Evolutionary conservation across 2,329 filamentous ascomycete genomes (phyloP), one percentile per base, ranked within the genome.

Genomic region (Xylaria multiplex): DNA sequence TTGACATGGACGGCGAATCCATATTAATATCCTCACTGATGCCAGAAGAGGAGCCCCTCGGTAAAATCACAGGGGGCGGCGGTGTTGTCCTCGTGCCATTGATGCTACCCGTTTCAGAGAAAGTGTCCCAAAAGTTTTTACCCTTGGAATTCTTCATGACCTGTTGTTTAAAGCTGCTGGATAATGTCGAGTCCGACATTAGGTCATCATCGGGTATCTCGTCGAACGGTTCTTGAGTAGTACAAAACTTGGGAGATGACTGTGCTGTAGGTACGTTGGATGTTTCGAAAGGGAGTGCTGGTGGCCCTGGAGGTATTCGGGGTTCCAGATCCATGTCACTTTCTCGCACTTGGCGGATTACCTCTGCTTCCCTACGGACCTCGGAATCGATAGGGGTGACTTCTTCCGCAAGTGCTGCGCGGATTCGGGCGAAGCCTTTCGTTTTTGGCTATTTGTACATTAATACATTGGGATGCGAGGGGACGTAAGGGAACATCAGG

Each of bases 271-370:
- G 82, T 0, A 80, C 71, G 72, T 85, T 82, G 14, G 85, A 82
- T 64, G 85, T 74, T 59, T 83, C 78, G 54, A 84, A 76, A 11
- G 79, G 78, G 70, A 73, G 70, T 53, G 77, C 61, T 42, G 59
- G 65, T 52, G 32, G 43, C 81, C 74, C 72, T 77, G 77, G 64
- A 77, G 74, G 66, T 37, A 77, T 71, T 42, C 75, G 76, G 32
- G 77, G 81, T 63, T 87, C 86, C 14, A 89, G 80, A 55, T 89
- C 88, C 69, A 90, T 86, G 74, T 97, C 94, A 72, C 91, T 95
- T 78, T 98, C 96, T 48, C 93, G 91, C 32, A 98, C 94, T 79
- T 97, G 96, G 57, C 93, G 92, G 69, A 99, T 93, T 5, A 98
- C 96, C 79, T 98, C 95, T 43, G 95, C 93, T 82, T 99, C 96